A percentile compares a stretch with the other conserved stretches of the same genome.
Evolutionary conservation across 176 grass and related monocot genomes (phyloP).

Genomic region (Cenchrus fungigraminus): DNA sequence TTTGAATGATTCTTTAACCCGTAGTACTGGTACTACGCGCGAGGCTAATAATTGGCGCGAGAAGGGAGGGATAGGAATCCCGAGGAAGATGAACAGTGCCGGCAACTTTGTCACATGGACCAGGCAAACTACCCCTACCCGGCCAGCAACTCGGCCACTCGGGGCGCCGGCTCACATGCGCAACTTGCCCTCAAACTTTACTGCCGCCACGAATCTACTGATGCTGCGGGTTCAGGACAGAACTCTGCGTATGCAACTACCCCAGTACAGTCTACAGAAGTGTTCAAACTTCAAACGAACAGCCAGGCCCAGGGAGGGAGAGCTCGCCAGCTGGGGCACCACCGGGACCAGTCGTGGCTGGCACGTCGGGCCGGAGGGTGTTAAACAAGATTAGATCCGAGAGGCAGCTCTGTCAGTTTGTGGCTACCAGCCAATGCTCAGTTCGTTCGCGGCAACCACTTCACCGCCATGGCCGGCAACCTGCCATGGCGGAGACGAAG

Average conservation of each 20-base stretch:
- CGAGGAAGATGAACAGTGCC: constrained; percentile 42
- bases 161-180: constrained; percentile 39
- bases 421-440: constrained; percentile 1
- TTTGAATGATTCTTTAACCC: constrained; percentile 42
- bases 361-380: constrained; percentile 20
- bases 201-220: constrained; percentile 20
- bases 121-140: constrained; percentile 39
- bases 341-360: constrained; percentile 36
- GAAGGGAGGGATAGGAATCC: constrained; percentile 33
- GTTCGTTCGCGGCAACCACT: background rate
- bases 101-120: constrained; percentile 54
- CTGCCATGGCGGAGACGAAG: constrained; percentile 7
- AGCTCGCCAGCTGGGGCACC: background rate
- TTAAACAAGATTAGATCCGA: constrained; percentile 36
- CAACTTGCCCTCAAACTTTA: constrained; percentile 40
- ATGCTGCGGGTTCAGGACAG: background rate
- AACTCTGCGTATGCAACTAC: background rate
- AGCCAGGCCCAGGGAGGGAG: background rate
- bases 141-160: background rate
- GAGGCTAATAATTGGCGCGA: constrained; percentile 46
- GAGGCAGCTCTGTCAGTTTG: background rate
- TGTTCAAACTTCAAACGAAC: constrained; percentile 17
- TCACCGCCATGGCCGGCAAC: constrained; percentile 6
- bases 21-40: background rate
- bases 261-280: background rate